Percentiles rank a stretch among this genome's conserved stretches.
Conservation (phyloP, 306 rosid species). For the Bauhinia variegata region DNA sequence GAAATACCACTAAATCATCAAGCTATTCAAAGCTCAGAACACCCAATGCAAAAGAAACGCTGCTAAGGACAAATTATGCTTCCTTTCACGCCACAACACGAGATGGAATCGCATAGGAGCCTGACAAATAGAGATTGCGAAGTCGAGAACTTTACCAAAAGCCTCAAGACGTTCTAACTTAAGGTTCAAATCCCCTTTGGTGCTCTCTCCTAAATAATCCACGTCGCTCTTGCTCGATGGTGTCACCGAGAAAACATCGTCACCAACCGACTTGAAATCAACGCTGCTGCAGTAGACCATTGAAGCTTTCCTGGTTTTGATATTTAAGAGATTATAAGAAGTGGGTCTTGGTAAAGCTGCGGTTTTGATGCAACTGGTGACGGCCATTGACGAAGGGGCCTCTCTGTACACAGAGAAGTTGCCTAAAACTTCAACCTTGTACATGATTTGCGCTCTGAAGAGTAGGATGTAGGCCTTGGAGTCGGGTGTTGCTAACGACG, state of each 20-base stretch:
- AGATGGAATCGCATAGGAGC: constrained; percentile 2
- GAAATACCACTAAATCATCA: constrained; percentile 9
- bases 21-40: background rate
- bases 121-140: background rate
- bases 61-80: background rate
- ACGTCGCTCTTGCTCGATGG: constrained; percentile 67
- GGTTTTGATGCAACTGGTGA: constrained; percentile 33
- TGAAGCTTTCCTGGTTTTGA: constrained; percentile 20
- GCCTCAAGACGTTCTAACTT: constrained; percentile 71
- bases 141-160: constrained; percentile 55
- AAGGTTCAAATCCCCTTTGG: constrained; percentile 93
- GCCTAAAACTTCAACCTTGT: constrained; percentile 39
- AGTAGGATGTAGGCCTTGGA: background rate
- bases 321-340: background rate
- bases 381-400: constrained; percentile 31
- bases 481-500: background rate
- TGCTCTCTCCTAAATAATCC: constrained; percentile 91
- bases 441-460: constrained; percentile 33
- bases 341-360: constrained; percentile 23
- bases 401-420: constrained; percentile 37
- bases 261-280: constrained; percentile 53
- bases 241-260: constrained; percentile 68
- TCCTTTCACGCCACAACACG: background rate
- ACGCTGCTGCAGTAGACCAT: constrained; percentile 34
- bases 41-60: constrained; percentile 6